A percentile compares a stretch with the other conserved stretches of the same genome.
These are phyloP conservation scores for Linum lewisii DNA, from an alignment of 345 rosid species.

Conservation along the genomic window DNA sequence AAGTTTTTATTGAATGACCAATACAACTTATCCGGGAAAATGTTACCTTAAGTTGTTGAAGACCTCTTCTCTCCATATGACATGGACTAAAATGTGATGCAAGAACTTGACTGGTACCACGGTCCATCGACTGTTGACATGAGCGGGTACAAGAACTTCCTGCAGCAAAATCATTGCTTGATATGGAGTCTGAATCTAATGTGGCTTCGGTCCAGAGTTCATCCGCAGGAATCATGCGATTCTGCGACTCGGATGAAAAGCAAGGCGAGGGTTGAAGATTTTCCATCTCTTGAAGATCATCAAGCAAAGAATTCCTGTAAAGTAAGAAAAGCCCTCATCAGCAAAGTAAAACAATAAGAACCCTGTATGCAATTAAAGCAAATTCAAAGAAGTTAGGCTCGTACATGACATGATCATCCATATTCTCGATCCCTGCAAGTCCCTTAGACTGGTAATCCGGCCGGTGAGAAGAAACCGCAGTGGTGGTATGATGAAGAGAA, in stretches of 20 bases:
- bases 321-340: constrained; percentile 4
- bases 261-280: constrained; percentile 18
- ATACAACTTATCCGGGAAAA: background rate
- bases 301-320: constrained; percentile 43
- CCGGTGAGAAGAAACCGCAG: constrained; percentile 18
- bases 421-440: background rate
- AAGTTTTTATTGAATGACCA: background rate
- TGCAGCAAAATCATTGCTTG: constrained; percentile 16
- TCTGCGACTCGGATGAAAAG: constrained; percentile 22
- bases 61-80: constrained; percentile 10
- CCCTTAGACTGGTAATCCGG: background rate
- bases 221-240: constrained; percentile 12
- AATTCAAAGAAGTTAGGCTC: constrained; percentile 10
- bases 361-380: constrained; percentile 18
- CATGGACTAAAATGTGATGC: constrained; percentile 5
- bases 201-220: constrained; percentile 11
- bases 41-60: constrained; percentile 20
- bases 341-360: constrained; percentile 10
- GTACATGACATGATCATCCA: constrained; percentile 2
- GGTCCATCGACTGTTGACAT: background rate
- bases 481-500: constrained; percentile 17
- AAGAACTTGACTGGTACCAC: no score
- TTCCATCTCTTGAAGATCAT: constrained; percentile 27
- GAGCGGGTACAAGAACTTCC: constrained; percentile 8
- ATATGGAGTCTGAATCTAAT: constrained; percentile 22